These are phyloP conservation scores for Physaria fendleri DNA, from an alignment of 345 rosid genomes.

Conservation along the genomic window DNA sequence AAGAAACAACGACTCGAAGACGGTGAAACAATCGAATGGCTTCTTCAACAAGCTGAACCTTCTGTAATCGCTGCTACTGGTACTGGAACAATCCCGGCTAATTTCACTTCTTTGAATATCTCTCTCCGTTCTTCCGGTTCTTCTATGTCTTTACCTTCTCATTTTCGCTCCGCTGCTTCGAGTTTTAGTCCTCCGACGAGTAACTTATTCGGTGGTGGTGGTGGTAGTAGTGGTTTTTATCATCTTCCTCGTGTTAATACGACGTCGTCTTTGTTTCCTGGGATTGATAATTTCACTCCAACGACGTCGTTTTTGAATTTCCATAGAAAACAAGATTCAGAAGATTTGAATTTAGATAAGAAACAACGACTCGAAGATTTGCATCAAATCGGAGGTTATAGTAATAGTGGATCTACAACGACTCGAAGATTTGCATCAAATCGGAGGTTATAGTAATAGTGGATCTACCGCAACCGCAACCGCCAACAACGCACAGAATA, in stretches of 20 bases:
- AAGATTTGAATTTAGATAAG: constrained; percentile 44
- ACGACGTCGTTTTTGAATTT: constrained; percentile 68
- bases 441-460: constrained; percentile 47
- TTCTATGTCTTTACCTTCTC: constrained; percentile 80
- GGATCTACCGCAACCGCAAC: constrained; percentile 49
- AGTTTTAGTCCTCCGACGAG: constrained; percentile 49
- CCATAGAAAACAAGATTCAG: constrained; percentile 36
- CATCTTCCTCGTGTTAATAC: constrained; percentile 18
- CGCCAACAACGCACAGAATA: constrained; percentile 61
- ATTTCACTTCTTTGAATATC: constrained; percentile 85
- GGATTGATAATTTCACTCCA: constrained; percentile 23
- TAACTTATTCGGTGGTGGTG: constrained; percentile 7
- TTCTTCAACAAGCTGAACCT: constrained; percentile 97
- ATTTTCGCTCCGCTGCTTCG: constrained; percentile 54
- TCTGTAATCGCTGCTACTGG: constrained; percentile 97
- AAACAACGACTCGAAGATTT: constrained; percentile 53
- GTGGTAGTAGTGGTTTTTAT: constrained; percentile 8
- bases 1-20: constrained; percentile 69
- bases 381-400: constrained; percentile 55
- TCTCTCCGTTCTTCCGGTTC: constrained; percentile 92
- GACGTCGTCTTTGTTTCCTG: constrained; percentile 29
- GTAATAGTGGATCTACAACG: constrained; percentile 39
- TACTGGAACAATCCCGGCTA: constrained; percentile 95
- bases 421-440: constrained; percentile 36
- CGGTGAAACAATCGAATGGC: constrained; percentile 97